Evolutionary conservation across 768 basidiomycete species (phyloP), one percentile per base, ranked within the genome.

Genomic region (Trametes villosa): DNA sequence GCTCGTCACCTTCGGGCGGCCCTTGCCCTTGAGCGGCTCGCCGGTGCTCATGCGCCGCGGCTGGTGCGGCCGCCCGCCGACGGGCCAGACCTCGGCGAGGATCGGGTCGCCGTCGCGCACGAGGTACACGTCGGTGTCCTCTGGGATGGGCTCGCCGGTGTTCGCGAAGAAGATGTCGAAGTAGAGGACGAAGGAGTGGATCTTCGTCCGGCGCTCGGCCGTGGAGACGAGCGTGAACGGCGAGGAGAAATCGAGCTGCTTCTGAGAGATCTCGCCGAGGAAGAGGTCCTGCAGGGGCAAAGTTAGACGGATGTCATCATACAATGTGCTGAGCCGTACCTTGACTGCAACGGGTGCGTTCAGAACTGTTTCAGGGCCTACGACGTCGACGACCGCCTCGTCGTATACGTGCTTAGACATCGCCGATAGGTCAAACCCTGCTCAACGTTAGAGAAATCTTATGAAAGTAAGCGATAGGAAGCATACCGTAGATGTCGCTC

Each of bases 91-190:
- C 66, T 92, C 91, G 0, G 89, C 89, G n/a, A 91, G 75, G 18
- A 75, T 67, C 22, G 85, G 75, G 8, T 81, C 82, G 34, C 87
- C 88, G 29, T 86, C 83, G 57, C 82, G 82, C 50, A 86, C 76
- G 13, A 86, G 67, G 48, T 84, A 80, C 9, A 86, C 88, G 22
- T 81, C 68, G 0, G 81, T 81, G 33, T 77, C 76, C 0, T 83
- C 77, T 0, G 86, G 73, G 7, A 88, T 75, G 1, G 83, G 83
- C 42, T 77, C 77, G 11, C 83, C 88, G 29, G 74, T 78, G 62
- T 78, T 72, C 0, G 86, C 86, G 80, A 98, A 98, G 80, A 95
- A 98, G 0, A 91, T 89, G 75, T 98, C 96, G 69, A 98, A 98
- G 77, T 96, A 96, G 18, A 95, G 85, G 26, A 97, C 80, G 76